phyloP scores from a whole-genome alignment of 257 asterid species.

The Gardenia jasminoides region DNA sequence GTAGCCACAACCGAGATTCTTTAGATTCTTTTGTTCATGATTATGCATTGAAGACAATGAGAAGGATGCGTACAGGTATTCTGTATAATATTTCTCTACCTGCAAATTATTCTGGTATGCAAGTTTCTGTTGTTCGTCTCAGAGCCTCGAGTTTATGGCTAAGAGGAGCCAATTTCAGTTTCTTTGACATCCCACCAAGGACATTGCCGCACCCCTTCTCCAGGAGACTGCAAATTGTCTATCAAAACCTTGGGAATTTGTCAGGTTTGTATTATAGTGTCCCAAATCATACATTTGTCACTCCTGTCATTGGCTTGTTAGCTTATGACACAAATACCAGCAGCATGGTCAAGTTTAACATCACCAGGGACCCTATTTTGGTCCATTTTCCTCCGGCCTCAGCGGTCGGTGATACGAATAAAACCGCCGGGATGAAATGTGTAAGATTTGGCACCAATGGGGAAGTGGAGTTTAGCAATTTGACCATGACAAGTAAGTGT shows the following conservation, averaged over 20 bases:
- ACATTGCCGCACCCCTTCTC: constrained; percentile 53
- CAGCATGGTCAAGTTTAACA: constrained; percentile 31
- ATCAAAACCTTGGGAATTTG: constrained; percentile 64
- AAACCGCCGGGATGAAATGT: constrained; percentile 37
- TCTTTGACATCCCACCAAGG: constrained; percentile 45
- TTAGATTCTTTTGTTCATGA: constrained; percentile 53
- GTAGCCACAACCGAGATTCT: constrained; percentile 31
- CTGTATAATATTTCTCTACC: constrained; percentile 54
- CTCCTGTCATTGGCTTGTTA: constrained; percentile 70
- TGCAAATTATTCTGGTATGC: constrained; percentile 49
- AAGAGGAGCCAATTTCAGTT: constrained; percentile 43
- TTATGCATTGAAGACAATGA: constrained; percentile 31
- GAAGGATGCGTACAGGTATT: constrained; percentile 46
- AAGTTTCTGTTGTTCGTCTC: constrained; percentile 47
- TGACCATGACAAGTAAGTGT: constrained; percentile 38
- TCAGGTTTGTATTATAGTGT: constrained; percentile 58
- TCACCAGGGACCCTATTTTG: constrained; percentile 33
- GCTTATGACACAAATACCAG: constrained; percentile 48
- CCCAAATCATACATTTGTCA: constrained; percentile 44
- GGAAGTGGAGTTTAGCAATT: constrained; percentile 45
- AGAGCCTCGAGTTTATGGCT: constrained; percentile 45
- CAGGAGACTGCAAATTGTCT: constrained; percentile 56
- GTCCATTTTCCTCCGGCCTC: constrained; percentile 41
- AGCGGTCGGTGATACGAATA: neutral
- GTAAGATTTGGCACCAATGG: constrained; percentile 51